Evolutionary conservation across 257 asterid species (phyloP).

Genomic region (Capsicum baccatum): DNA sequence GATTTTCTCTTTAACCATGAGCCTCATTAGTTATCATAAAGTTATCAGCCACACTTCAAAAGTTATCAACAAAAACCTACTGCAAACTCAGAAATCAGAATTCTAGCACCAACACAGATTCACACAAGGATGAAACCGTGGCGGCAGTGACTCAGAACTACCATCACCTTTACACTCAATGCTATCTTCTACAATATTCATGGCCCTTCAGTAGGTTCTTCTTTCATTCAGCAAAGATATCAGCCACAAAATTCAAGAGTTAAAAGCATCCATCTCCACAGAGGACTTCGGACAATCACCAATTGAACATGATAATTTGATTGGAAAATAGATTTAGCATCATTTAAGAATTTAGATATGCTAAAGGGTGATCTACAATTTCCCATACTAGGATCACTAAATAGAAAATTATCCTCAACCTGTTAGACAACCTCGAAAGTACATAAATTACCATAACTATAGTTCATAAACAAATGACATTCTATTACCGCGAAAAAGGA

Average conservation of each 20-base stretch:
- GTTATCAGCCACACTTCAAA: too few species aligned
- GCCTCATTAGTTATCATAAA: neutral
- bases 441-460: neutral
- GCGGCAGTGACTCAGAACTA: neutral
- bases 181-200: neutral
- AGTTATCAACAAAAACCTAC: neutral
- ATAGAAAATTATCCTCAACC: neutral
- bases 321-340: neutral
- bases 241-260: neutral
- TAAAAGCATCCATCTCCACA: neutral
- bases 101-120: neutral
- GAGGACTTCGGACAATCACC: neutral
- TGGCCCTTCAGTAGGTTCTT: neutral
- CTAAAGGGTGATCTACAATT: neutral
- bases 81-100: neutral
- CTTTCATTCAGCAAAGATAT: constrained; percentile 8
- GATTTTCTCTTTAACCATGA: too few species aligned
- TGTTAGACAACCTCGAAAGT: neutral
- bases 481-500: neutral
- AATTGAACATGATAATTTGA: neutral
- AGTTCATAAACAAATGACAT: neutral
- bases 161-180: neutral
- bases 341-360: neutral
- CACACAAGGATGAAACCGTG: neutral
- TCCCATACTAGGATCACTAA: neutral